These are phyloP conservation scores for Magnolia sinica DNA, from an alignment of 164 flowering plant species.

Conservation along the genomic window DNA sequence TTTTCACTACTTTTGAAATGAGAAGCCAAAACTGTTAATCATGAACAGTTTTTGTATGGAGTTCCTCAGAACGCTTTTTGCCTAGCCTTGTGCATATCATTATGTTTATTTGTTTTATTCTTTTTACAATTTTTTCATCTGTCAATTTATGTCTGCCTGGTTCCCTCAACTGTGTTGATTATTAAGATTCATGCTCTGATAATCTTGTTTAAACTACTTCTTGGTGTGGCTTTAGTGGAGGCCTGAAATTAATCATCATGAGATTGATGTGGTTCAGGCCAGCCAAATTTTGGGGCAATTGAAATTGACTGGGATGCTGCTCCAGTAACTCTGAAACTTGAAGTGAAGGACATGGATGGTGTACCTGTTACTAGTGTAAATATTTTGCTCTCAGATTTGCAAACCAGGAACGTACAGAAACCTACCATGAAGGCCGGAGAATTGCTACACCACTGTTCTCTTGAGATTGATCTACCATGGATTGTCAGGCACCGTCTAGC, in stretches of 20 bases:
- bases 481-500: constrained; percentile 51
- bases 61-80: neutral
- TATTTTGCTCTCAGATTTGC: constrained; percentile 41
- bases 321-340: constrained; percentile 51
- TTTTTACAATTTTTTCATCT: neutral
- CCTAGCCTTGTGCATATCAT: neutral
- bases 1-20: neutral
- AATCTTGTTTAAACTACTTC: neutral
- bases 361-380: constrained; percentile 38
- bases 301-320: constrained; percentile 61
- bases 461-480: constrained; percentile 62
- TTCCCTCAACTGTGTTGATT: neutral
- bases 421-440: constrained; percentile 16
- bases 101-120: neutral
- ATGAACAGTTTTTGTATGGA: neutral
- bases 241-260: constrained; percentile 4
- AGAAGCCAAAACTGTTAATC: neutral
- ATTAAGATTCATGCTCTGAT: neutral
- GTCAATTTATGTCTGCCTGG: neutral
- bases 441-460: constrained; percentile 42
- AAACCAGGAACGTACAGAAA: constrained; percentile 11
- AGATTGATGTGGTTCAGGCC: constrained; percentile 34
- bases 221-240: neutral
- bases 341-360: constrained; percentile 56
- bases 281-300: constrained; percentile 69